phyloP scores from a whole-genome alignment of 306 rosid species.

The Cicer arietinum region DNA sequence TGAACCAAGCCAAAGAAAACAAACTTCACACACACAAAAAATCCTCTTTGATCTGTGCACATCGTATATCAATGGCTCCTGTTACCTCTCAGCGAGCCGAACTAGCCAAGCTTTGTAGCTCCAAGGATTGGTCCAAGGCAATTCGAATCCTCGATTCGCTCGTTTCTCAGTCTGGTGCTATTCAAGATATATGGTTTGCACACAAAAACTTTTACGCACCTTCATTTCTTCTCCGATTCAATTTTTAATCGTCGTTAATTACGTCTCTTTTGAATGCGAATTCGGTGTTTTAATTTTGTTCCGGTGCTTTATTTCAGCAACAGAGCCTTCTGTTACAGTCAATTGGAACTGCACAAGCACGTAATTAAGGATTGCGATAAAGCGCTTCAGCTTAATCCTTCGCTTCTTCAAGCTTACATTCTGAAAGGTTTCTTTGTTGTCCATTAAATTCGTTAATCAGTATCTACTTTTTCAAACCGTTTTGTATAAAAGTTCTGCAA shows the following conservation, averaged over 20 bases:
- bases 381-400: slow-evolving; percentile 83
- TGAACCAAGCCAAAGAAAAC: slow-evolving; percentile 21
- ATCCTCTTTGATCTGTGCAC: slow-evolving; percentile 48
- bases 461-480: slow-evolving; percentile 29
- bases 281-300: slow-evolving; percentile 40
- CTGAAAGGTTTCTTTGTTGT: slow-evolving; percentile 67
- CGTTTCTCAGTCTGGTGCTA: slow-evolving; percentile 61
- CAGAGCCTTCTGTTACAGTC: slow-evolving; percentile 90
- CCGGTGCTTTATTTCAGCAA: slow-evolving; percentile 63
- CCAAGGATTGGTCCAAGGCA: slow-evolving; percentile 94
- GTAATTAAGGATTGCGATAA: slow-evolving; percentile 89
- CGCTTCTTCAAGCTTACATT: slow-evolving; percentile 79
- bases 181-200: slow-evolving; percentile 84
- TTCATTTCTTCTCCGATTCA: slow-evolving; percentile 34
- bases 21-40: neutral
- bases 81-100: slow-evolving; percentile 70
- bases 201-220: slow-evolving; percentile 14
- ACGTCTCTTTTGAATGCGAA: slow-evolving; percentile 1
- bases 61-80: slow-evolving; percentile 58
- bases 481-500: neutral
- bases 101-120: slow-evolving; percentile 79
- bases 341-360: slow-evolving; percentile 92
- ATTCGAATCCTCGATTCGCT: slow-evolving; percentile 87
- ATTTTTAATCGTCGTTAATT: slow-evolving; percentile 14
- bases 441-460: slow-evolving; percentile 12